Conservation (phyloP, 2,329 filamentous ascomycete genomes). For the Lecanosticta acicola region DNA sequence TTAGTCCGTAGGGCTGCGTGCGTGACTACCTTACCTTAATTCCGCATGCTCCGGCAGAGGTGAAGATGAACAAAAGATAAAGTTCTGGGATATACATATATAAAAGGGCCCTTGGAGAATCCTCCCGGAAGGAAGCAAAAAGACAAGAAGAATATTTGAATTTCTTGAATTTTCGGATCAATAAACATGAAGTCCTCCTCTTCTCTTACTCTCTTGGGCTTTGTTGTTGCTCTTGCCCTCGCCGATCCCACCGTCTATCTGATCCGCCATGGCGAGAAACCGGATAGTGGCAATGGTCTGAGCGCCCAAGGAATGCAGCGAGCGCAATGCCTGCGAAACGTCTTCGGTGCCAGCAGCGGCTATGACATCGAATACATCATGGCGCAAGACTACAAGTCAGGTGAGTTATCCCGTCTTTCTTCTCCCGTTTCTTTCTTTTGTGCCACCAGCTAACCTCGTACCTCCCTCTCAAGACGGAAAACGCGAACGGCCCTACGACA, state of each 20-base stretch:
- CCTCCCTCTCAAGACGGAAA: constrained; percentile 40
- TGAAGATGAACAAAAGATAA: too few species aligned
- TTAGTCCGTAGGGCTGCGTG: not conserved
- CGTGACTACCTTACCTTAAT: not conserved
- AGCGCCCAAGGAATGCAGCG: constrained; percentile 49
- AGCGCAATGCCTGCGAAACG: constrained; percentile 53
- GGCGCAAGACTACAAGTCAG: constrained; percentile 49
- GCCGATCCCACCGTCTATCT: constrained; percentile 52
- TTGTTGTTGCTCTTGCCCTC: constrained; percentile 11
- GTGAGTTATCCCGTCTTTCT: constrained; percentile 25
- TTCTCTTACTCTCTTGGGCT: constrained; percentile 10
- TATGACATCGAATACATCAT: constrained; percentile 57
- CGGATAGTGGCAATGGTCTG: constrained; percentile 46
- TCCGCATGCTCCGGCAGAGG: too few species aligned
- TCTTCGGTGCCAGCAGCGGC: constrained; percentile 49
- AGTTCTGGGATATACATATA: too few species aligned
- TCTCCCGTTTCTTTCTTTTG: not conserved
- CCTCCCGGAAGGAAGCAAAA: too few species aligned
- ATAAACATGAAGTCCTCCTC: constrained; percentile 19
- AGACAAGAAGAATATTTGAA: too few species aligned
- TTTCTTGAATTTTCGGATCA: too few species aligned
- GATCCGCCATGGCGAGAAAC: constrained; percentile 62
- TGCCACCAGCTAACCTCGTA: not conserved
- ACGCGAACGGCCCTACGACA: constrained; percentile 51
- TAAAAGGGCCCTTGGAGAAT: too few species aligned